These are phyloP conservation scores for Acer negundo DNA, from an alignment of 345 rosid species.

Conservation along the genomic window DNA sequence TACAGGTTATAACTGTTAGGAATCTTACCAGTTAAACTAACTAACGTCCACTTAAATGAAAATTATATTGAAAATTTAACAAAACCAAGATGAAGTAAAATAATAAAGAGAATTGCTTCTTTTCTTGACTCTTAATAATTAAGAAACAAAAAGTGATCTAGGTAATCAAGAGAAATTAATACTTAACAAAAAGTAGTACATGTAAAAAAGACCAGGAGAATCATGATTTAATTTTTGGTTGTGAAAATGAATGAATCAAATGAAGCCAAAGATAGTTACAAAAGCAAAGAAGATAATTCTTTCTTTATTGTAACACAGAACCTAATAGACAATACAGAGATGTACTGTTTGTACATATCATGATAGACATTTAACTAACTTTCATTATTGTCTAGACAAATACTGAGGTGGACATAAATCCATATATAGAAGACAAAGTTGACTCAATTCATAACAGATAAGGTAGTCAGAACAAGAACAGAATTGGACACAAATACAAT, in stretches of 20 bases:
- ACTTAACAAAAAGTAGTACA: not conserved
- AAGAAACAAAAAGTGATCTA: not conserved
- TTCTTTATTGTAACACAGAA: constrained; percentile 3
- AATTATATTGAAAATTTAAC: not conserved
- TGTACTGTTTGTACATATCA: not conserved
- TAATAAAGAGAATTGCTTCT: not conserved
- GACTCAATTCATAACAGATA: not conserved
- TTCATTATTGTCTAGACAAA: no score
- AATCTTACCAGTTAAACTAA: no score
- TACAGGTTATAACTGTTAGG: no score
- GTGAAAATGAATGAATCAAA: not conserved
- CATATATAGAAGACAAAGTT: not conserved
- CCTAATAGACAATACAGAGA: no score
- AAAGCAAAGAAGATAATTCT: constrained; percentile 8
- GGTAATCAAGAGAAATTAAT: no score
- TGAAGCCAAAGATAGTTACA: not conserved
- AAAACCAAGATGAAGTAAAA: not conserved
- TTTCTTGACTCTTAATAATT: not conserved
- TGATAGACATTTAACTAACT: not conserved
- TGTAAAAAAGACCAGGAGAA: not conserved
- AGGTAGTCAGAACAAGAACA: not conserved
- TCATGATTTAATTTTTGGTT: not conserved
- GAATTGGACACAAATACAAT: not conserved
- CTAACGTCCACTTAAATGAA: no score
- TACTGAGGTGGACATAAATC: no score